These are phyloP conservation scores for Fagus sylvatica DNA, from an alignment of 306 rosid species.

Conservation along the genomic window DNA sequence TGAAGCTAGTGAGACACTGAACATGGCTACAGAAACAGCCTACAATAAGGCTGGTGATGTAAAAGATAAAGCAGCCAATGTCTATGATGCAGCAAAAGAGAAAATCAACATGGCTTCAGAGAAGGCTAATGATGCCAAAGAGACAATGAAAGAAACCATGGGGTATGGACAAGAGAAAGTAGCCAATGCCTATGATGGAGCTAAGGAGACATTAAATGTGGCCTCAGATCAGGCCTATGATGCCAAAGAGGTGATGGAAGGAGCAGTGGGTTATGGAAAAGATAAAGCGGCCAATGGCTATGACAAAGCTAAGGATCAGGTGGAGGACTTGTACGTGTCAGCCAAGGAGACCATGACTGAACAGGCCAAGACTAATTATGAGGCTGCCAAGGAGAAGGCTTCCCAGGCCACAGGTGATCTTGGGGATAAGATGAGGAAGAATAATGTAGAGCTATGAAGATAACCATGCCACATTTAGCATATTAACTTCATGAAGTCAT, in stretches of 20 bases:
- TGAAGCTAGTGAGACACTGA: slow-evolving; percentile 5
- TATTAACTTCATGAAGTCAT: slow-evolving; percentile 15
- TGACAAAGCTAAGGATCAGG: slow-evolving; percentile 31
- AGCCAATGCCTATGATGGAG: slow-evolving; percentile 12
- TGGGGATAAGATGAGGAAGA: slow-evolving; percentile 53
- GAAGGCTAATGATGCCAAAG: slow-evolving; percentile 26
- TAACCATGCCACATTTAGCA: background rate
- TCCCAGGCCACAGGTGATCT: slow-evolving; percentile 54
- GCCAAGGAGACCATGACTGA: slow-evolving; percentile 34
- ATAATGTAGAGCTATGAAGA: slow-evolving; percentile 32
- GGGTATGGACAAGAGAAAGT: slow-evolving; percentile 22
- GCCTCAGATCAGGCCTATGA: slow-evolving; percentile 21
- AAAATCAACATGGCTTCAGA: slow-evolving; percentile 16
- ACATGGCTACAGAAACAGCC: background rate
- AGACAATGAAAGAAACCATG: slow-evolving; percentile 9
- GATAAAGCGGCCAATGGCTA: slow-evolving; percentile 35
- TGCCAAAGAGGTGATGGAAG: slow-evolving; percentile 18
- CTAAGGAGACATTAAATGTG: slow-evolving; percentile 12
- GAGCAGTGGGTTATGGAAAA: slow-evolving; percentile 12
- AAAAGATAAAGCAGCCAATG: slow-evolving; percentile 19
- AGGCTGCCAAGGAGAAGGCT: slow-evolving; percentile 62
- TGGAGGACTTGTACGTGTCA: slow-evolving; percentile 21
- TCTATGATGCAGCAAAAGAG: slow-evolving; percentile 17
- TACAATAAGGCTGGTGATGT: slow-evolving; percentile 15
- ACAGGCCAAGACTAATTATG: slow-evolving; percentile 41